Evolutionary conservation across 768 basidiomycete species (phyloP).

Genomic region (Omphalotus guepiniiformis): DNA sequence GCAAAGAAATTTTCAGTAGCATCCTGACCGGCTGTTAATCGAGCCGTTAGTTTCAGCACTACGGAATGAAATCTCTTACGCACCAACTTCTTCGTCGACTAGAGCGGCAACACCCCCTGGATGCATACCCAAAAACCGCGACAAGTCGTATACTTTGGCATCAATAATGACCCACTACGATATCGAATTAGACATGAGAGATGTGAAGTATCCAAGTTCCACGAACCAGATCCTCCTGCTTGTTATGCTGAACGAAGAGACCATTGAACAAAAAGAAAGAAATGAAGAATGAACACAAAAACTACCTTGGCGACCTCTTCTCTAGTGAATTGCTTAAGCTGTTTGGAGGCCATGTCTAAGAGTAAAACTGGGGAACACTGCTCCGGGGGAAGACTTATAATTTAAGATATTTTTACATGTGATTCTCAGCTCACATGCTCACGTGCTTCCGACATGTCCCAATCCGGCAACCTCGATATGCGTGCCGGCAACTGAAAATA

Average conservation of each 20-base stretch:
- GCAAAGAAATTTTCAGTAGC: slow-evolving; percentile 77
- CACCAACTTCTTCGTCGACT: slow-evolving; percentile 67
- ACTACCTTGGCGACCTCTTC: slow-evolving; percentile 54
- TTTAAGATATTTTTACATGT: background rate
- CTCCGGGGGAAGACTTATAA: slow-evolving; percentile 10
- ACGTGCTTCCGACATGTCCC: no score
- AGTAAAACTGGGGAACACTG: slow-evolving; percentile 10
- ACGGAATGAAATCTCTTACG: slow-evolving; percentile 17
- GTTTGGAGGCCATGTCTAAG: slow-evolving; percentile 23
- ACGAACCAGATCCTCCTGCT: slow-evolving; percentile 63
- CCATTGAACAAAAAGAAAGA: background rate
- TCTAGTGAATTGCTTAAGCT: slow-evolving; percentile 37
- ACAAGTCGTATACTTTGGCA: slow-evolving; percentile 77
- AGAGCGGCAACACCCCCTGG: slow-evolving; percentile 79
- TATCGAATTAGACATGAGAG: background rate
- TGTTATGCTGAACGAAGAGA: slow-evolving; percentile 60
- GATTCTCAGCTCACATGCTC: background rate
- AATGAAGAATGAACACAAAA: background rate
- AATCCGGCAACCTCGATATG: no score
- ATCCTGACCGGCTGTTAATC: slow-evolving; percentile 61
- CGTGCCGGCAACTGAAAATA: no score
- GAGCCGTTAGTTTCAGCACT: background rate
- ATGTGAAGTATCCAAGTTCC: no score
- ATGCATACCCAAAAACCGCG: slow-evolving; percentile 74
- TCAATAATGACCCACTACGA: slow-evolving; percentile 80